Base-by-base conservation (phyloP, 805 yeast species). In the Teunomyces panamensis region DNA sequence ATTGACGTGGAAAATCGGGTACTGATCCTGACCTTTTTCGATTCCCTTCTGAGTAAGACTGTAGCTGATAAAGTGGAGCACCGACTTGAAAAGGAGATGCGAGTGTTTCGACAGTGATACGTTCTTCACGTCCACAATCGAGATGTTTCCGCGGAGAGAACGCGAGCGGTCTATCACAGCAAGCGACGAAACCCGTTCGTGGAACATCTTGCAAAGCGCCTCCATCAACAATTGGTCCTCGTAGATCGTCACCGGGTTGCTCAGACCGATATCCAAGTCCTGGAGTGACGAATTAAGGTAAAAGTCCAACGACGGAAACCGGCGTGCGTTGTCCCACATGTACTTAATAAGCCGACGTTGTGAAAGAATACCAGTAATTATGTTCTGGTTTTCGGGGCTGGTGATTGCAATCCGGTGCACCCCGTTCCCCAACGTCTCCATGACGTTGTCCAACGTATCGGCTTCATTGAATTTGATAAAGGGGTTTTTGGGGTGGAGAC, bases 1-100 rank as follows among this genome's bases (percentile, higher is more conserved):
- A 52, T 88, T 85, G 24, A 92, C 97, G 64, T 92, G 96, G 77
- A 92, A 92, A 35, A 94, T 92, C 13, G 99, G 99, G 75, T 86
- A 92, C 36, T 95, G 89, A 71, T 92, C 99, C 67, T 91, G 90
- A 45, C 97, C 97, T 62, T 90, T 91, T 59, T 86, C 95, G 29
- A 92, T 76, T 16, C 99, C 99, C 62, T 96, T 84, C 47, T 85
- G 84, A 54, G 87, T 85, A 53, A 94, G 77, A 51, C 91, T 90
- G 52, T 90, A 85, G 10, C 95, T 83, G 49, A 92, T 82, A 63
- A 92, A 92, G 67, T 87, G 94, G 58, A 89, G 75, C 67, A 96
- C 94, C 5, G 94, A 77, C 63, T 87, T 85, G 59, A 85, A 85
- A 49, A 92, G 75, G 53, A 89, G 73, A 50, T 87, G 90, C 10